A percentile compares a stretch with the other conserved stretches of the same genome.
These are phyloP conservation scores for Fusarium piperis DNA, from an alignment of 2,329 filamentous ascomycete genomes.

Conservation along the genomic window DNA sequence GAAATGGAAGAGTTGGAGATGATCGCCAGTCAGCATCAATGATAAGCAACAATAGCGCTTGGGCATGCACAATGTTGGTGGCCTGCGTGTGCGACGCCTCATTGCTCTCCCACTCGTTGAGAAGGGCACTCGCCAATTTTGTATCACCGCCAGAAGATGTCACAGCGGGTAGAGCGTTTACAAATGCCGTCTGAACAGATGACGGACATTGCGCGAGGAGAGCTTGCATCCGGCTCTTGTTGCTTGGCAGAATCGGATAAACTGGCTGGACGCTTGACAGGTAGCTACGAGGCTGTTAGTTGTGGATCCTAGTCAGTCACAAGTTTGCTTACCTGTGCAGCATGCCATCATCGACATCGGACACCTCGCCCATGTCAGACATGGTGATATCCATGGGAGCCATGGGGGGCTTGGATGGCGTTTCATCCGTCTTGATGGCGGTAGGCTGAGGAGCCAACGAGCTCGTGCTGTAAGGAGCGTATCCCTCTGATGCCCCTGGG, in stretches of 20 bases:
- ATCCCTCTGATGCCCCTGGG: constrained; percentile 48
- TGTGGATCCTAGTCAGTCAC: not conserved
- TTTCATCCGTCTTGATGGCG: constrained; percentile 50
- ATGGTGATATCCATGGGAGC: constrained; percentile 50
- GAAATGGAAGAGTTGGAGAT: constrained; percentile 59
- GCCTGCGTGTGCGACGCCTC: constrained; percentile 50
- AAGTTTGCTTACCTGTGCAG: constrained; percentile 55
- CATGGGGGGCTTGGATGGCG: constrained; percentile 49
- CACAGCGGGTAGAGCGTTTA: constrained; percentile 68
- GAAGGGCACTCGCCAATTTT: constrained; percentile 56
- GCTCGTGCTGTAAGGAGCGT: constrained; percentile 49
- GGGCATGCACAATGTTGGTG: constrained; percentile 68
- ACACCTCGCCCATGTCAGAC: constrained; percentile 45
- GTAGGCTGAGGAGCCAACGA: constrained; percentile 59
- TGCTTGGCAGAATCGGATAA: constrained; percentile 72
- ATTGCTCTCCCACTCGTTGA: constrained; percentile 62
- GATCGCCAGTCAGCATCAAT: constrained; percentile 68
- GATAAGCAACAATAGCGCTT: constrained; percentile 72
- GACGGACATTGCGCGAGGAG: constrained; percentile 66
- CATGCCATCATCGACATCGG: constrained; percentile 55
- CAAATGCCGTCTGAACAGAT: constrained; percentile 70
- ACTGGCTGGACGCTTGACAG: constrained; percentile 71
- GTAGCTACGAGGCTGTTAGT: constrained; percentile 58
- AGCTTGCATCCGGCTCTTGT: constrained; percentile 63
- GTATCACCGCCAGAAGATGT: constrained; percentile 53